Base-by-base conservation (phyloP, 768 basidiomycete species). In the Lactifluus volemus region DNA sequence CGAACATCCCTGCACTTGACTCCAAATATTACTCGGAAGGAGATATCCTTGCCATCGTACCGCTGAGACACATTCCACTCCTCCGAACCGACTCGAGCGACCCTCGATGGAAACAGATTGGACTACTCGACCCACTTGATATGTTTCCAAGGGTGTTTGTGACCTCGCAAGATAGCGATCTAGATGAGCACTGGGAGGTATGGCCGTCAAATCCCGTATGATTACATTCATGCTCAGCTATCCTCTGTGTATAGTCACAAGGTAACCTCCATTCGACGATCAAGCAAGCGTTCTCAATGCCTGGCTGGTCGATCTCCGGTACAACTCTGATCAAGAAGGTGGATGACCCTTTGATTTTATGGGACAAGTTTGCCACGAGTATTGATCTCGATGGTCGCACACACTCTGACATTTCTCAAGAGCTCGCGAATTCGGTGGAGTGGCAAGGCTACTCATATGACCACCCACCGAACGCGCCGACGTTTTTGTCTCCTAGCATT, bases 401-500 rank as follows among this genome's bases (percentile, higher is more conserved):
- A 2, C 25, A 25, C 25, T 25, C 25, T 25, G 77, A 79, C 6
- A 81, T 84, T 44, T 76, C 73, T 14, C 68, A 72, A 51, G 76
- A 86, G 67, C 73, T 84, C 34, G 65, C 71, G 42, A 77, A 79
- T 70, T 76, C 83, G 29, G 69, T 84, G 45, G 73, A 76, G 61
- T 84, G 81, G 81, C 81, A 82, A 71, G 76, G 72, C 29, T 71
- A 79, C 68, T 78, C 81, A 1, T 84, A 79, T 55, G 76, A 79
- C 51, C 67, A 80, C 51, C 81, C 81, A 14, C 79, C 79, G 1
- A 61, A 58, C 34, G 73, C 77, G 5, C 80, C 83, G 0, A 67
- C 71, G 5, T 78, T 82, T 44, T 60, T 69, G 4, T 79, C 78
- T 25, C 68, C 79, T 0, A 82, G 81, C 58, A 78, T 84, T 12